Base-by-base conservation (phyloP, 768 basidiomycete species). In the Lentinula detonsa region DNA sequence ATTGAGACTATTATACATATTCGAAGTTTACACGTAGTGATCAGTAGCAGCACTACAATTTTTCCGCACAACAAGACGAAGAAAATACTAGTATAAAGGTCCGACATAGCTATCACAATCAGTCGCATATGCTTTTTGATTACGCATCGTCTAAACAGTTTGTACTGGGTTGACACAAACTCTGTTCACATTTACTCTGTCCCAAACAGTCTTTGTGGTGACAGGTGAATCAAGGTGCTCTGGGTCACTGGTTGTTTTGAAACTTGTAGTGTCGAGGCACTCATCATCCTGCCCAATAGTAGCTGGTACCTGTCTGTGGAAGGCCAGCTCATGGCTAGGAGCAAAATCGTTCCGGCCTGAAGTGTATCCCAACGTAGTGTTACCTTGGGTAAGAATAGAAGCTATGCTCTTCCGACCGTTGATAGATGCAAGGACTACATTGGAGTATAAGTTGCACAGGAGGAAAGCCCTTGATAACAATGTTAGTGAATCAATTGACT, bases 391-490 rank as follows among this genome's bases (percentile, higher is more conserved):
- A 23, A 48, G 46, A 23, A 48, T 48, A 2, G 53, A 35, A 23
- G 53, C 53, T 21, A 54, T 34, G 37, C 34, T 54, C 21, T 54
- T 54, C 4, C 56, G 40, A 13, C 42, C 56, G 16, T 57, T 57
- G 5, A 57, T 39, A n/a, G 39, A 42, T 23, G 48, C 46, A 50
- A 50, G 42, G 23, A 60, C 23, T 4, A 60, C 50, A 28, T 52
- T 60, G 11, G 59, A 60, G 46, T 52, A 60, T 15, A 52, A 33
- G 16, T 57, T 57, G 28, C 56, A 43, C 4, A 57, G 23, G 31
- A 57, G 45, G 16, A 57, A 57, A n/a, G 56, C 56, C 18, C 53
- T 54, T 2, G 10, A 54, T 37, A 35, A 2, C 31, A 34, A 8
- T 39, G 37, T 39, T 3, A 39, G 37, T 13, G 37, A 39, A 39